Base-by-base conservation (phyloP, 371 early-diverging fungal genomes). In the Sporodiniella umbellata region DNA sequence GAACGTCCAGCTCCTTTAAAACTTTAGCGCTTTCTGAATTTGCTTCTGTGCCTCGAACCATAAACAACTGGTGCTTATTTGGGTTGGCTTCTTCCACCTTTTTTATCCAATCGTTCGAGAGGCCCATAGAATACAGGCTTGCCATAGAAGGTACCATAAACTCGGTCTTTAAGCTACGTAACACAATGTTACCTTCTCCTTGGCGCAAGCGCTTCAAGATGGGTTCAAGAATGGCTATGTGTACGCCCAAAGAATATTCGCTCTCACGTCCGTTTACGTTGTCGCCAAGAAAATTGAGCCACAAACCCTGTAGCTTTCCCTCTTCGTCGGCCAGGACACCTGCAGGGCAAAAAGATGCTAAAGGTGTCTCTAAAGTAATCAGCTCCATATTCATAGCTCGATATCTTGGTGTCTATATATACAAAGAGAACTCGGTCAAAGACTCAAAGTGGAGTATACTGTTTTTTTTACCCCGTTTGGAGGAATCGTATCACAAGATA, bases 251-350 rank as follows among this genome's bases (percentile, higher is more conserved):
- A 56, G 88, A 84, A 58, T 90, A 91, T 64, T 87, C 87, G 38
- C 80, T 87, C 53, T 89, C 89, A 22, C 83, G 79, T 1, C 87
- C 88, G 17, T 70, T 67, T 46, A 63, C 59, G 40, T 84, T 87
- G 42, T 92, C 92, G 18, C 91, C 92, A 15, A 90, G 62, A 51
- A 84, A 92, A 17, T 83, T 85, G 46, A 92, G 66, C 96, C 96
- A 96, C 28, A 96, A 60, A 2, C 87, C 94, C 48, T 85, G 85
- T 0, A 93, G 91, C 21, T 68, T 69, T 0, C 87, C 94, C 12
- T 84, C 64, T 11, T 75, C 54, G 55, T 92, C 89, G 1, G 88
- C 87, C 31, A 96, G 68, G 8, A 94, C 79, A 45, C 96, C 96
- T 12, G 90, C 88, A 8, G 86, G 85, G 51, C 91, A 94, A 51